Percentiles rank a stretch among this genome's conserved stretches.
These are phyloP conservation scores for Ustilago vetiveriae DNA, from an alignment of 1,284 basidiomycete species.

Conservation along the genomic window DNA sequence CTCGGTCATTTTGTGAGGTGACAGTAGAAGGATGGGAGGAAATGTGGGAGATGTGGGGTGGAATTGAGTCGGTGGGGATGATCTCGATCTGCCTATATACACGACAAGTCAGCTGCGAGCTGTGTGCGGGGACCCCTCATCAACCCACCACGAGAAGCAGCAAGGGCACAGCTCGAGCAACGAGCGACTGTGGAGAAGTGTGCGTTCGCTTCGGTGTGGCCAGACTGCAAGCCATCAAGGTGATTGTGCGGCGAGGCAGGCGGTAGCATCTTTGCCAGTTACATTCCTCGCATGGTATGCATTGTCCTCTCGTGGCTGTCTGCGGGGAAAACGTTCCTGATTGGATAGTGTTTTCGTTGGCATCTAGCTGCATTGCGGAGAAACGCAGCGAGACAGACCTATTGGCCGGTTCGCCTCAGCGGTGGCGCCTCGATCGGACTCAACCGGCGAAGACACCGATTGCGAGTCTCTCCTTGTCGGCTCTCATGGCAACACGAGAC, in stretches of 20 bases:
- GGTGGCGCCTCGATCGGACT: not conserved
- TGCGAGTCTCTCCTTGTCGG: too few species aligned
- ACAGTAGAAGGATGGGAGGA: not conserved
- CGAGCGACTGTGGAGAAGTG: too few species aligned
- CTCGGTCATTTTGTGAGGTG: constrained; percentile 23
- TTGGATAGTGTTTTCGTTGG: constrained; percentile 1
- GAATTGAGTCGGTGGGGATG: not conserved
- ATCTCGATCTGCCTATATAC: too few species aligned
- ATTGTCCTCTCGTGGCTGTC: not conserved
- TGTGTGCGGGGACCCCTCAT: too few species aligned
- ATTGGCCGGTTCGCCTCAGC: not conserved
- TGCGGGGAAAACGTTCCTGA: constrained; percentile 17
- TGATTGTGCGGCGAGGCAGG: too few species aligned
- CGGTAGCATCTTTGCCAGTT: too few species aligned
- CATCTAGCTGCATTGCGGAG: not conserved
- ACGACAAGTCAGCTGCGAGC: too few species aligned
- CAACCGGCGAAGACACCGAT: not conserved
- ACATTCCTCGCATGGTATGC: constrained; percentile 9
- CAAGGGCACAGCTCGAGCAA: too few species aligned
- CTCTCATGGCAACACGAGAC: too few species aligned
- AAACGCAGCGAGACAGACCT: not conserved
- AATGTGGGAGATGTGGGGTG: not conserved
- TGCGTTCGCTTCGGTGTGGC: too few species aligned
- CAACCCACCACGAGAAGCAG: too few species aligned
- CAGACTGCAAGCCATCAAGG: too few species aligned